Base-by-base conservation (phyloP, 2,329 filamentous ascomycete genomes). In the Chrysoporthe puriensis region DNA sequence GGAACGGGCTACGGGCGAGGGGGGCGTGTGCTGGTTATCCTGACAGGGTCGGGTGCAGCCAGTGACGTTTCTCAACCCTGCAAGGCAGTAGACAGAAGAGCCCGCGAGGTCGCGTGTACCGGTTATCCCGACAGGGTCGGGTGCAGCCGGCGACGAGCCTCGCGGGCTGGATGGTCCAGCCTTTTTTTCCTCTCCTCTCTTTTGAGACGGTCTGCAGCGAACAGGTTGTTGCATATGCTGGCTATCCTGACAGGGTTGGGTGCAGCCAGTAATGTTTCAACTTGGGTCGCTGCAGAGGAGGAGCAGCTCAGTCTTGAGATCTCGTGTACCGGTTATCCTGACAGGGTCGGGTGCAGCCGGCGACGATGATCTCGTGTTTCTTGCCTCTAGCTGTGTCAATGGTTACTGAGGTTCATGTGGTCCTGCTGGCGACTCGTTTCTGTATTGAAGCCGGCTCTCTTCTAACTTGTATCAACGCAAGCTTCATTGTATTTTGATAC, bases 61-160 rank as follows among this genome's bases (percentile, higher is more conserved):
- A 40, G 36, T 40, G 36, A 40, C 42, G 43, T 26, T 26, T 16
- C 36, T 16, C 26, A 26, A 32, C 36, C 36, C 57, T 43, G 4
- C 11, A 16, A 44, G 16, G 36, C 40, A 36, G 58, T 42, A 44
- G 58, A 46, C 58, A 13, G n/a, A 26, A 14, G 8, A 40, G 36
- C 36, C 36, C 32, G n/a, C 43, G 58, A 32, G 43, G 42, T 26
- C 8, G 34, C 16, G 58, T 60, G 58, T 60, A 60, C 58, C 44
- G 58, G 42, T 60, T 16, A 60, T 60, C 58, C 58, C 32, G 58
- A 60, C 58, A 60, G 58, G 58, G 42, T 60, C 42, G 36, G 36
- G 36, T 40, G 36, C 36, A 40, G 36, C 36, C 34, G 2, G 36
- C 36, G 36, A 40, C 36, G 36, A 7, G 5, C n/a, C 50, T 56